Percentiles rank a stretch among this genome's conserved stretches.
phyloP scores from a whole-genome alignment of 2,329 filamentous ascomycete species.

The Curvularia verruculosa region DNA sequence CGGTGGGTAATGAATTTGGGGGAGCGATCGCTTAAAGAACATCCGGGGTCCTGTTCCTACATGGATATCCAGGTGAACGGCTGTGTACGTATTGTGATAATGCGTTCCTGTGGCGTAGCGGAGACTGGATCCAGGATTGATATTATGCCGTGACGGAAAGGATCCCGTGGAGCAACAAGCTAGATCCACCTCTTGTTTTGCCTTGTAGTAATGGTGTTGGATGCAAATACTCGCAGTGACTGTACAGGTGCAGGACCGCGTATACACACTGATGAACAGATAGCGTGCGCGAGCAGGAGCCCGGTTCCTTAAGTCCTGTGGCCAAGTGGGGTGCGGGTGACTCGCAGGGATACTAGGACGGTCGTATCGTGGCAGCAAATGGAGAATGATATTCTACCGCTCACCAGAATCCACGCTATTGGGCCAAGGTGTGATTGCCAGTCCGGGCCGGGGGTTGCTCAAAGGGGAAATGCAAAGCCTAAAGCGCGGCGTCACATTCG shows the following conservation, averaged over 20 bases:
- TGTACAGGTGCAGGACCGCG: conserved; percentile 9
- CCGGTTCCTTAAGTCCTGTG: conserved; percentile 43
- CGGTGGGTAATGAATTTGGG: conserved; percentile 19
- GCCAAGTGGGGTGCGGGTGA: conserved; percentile 37
- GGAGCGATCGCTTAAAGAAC: conserved; percentile 30
- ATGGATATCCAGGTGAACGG: conserved; percentile 36
- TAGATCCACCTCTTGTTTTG: conserved; percentile 31
- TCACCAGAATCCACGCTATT: conserved; percentile 44
- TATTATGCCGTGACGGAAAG: conserved; percentile 26
- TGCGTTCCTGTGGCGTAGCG: conserved; percentile 41
- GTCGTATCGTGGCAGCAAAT: conserved; percentile 44
- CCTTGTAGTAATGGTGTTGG: conserved; percentile 14
- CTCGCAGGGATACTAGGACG: conserved; percentile 38
- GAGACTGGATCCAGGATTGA: conserved; percentile 30
- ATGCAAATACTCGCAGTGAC: conserved; percentile 16
- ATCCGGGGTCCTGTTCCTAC: conserved; percentile 36
- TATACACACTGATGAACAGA: conserved; percentile 24
- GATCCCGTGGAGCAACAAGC: conserved; percentile 31
- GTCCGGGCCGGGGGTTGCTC: conserved; percentile 30
- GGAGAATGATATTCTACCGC: conserved; percentile 45
- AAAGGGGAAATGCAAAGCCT: conserved; percentile 31
- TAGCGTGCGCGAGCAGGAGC: conserved; percentile 38
- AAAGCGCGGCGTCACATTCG: conserved; percentile 36
- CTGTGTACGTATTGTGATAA: conserved; percentile 32
- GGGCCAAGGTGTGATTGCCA: conserved; percentile 49